Percentiles rank a stretch among this genome's conserved stretches.
Evolutionary conservation across 257 asterid species (phyloP).

Genomic region (Echium plantagineum): DNA sequence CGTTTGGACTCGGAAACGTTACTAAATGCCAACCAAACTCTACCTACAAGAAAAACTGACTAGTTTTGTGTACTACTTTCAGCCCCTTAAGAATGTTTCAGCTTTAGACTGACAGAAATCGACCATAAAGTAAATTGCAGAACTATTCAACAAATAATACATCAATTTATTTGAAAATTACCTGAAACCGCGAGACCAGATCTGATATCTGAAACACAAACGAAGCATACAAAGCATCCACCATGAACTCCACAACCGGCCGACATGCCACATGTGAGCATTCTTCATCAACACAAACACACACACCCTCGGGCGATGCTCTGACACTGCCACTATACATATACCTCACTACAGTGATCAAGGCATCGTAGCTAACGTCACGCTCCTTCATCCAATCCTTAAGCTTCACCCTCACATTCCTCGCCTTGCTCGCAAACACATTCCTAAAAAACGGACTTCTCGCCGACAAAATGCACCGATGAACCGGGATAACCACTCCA

Average conservation of each 20-base stretch:
- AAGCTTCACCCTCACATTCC: conserved; percentile 29
- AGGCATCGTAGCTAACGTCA: conserved; percentile 63
- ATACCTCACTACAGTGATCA: conserved; percentile 57
- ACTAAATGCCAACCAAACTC: no score
- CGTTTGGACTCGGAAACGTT: no score
- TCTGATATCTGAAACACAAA: conserved; percentile 57
- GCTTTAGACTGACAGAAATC: not conserved
- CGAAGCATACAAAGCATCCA: conserved; percentile 61
- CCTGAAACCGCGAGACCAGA: conserved; percentile 66
- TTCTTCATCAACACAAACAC: conserved; percentile 68
- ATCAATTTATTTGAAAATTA: conserved; percentile 11
- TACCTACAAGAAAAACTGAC: no score
- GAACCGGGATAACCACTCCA: conserved; percentile 68
- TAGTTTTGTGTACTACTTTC: no score
- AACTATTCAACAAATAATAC: no score
- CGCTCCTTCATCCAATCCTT: conserved; percentile 67
- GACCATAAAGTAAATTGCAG: no score
- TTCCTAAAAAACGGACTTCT: conserved; percentile 60
- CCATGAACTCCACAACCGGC: conserved; percentile 59
- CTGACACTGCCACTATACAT: conserved; percentile 63
- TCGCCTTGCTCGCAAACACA: conserved; percentile 28
- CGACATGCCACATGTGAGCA: conserved; percentile 80
- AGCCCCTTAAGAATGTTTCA: no score
- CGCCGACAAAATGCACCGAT: conserved; percentile 73
- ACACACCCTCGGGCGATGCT: conserved; percentile 47